A percentile compares a stretch with the other conserved stretches of the same genome.
phyloP scores from a whole-genome alignment of 2,329 filamentous ascomycete genomes.

The Alternaria tenuissima region DNA sequence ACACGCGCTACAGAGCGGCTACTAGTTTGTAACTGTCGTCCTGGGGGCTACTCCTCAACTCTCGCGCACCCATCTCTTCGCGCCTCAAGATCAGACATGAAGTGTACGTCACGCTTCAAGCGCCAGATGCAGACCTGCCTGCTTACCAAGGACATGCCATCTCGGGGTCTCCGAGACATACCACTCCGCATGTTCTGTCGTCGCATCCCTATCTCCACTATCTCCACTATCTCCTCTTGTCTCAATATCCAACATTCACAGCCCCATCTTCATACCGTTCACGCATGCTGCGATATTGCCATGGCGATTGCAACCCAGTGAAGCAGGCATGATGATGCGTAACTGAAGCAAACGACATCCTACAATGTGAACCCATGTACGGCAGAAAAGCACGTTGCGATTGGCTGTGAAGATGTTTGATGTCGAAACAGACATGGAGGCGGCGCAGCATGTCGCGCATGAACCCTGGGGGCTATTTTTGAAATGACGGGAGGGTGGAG shows the following conservation, averaged over 20 bases:
- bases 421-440: constrained; percentile 22
- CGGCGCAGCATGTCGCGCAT: constrained; percentile 26
- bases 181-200: neutral
- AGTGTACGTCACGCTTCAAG: neutral
- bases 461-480: constrained; percentile 26
- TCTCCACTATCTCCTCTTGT: neutral
- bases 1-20: neutral
- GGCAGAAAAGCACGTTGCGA: constrained; percentile 27
- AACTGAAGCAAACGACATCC: neutral
- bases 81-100: neutral
- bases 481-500: constrained; percentile 8
- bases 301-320: neutral
- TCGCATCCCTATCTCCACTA: neutral
- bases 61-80: neutral
- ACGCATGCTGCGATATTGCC: neutral
- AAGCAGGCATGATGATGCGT: neutral
- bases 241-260: constrained; percentile 1
- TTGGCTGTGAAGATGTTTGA: constrained; percentile 12
- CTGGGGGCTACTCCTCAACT: neutral
- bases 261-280: constrained; percentile 1
- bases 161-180: neutral
- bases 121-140: neutral
- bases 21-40: neutral
- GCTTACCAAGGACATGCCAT: neutral
- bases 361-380: constrained; percentile 15